These are phyloP conservation scores for Globisporangium middletonii DNA, from an alignment of 352 stramenopile genomes.

Conservation along the genomic window DNA sequence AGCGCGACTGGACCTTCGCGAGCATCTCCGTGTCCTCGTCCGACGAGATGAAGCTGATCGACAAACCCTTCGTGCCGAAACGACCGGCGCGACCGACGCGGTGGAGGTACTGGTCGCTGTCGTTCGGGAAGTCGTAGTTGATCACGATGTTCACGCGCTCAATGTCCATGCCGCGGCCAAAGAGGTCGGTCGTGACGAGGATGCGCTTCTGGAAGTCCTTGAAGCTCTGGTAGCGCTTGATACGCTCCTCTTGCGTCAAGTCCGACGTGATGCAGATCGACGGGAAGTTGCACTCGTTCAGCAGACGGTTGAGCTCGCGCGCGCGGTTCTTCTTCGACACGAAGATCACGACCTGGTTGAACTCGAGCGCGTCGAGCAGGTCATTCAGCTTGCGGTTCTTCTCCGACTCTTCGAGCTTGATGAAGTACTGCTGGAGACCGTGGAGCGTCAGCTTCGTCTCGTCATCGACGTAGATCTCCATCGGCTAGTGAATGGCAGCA, in stretches of 20 bases:
- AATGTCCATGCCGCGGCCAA: constrained; percentile 99
- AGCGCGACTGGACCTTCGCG: constrained; percentile 97
- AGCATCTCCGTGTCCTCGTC: constrained; percentile 97
- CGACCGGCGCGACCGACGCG: constrained; percentile 97
- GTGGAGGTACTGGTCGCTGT: constrained; percentile 99
- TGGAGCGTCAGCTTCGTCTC: constrained; percentile 99
- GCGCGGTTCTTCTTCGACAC: constrained; percentile 96
- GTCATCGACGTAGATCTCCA: constrained; percentile 99
- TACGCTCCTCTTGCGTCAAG: constrained; percentile 97
- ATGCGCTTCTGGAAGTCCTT: constrained; percentile 99
- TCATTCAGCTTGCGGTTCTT: constrained; percentile 99
- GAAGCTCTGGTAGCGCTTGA: constrained; percentile 99
- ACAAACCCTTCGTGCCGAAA: constrained; percentile 99
- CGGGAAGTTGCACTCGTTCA: constrained; percentile 99
- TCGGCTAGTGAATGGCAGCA: constrained; percentile 61
- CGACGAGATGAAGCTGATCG: constrained; percentile 99
- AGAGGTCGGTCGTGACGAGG: constrained; percentile 99
- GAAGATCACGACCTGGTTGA: constrained; percentile 99
- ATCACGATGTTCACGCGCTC: constrained; percentile 99
- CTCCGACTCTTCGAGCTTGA: constrained; percentile 98
- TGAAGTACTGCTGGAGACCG: constrained; percentile 99
- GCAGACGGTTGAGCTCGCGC: constrained; percentile 96
- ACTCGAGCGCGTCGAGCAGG: constrained; percentile 98
- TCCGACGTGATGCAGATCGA: constrained; percentile 99
- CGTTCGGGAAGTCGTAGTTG: constrained; percentile 99